Percentiles rank a stretch among this genome's conserved stretches.
Conservation (phyloP, 306 rosid species). For the Begonia masoniana region DNA sequence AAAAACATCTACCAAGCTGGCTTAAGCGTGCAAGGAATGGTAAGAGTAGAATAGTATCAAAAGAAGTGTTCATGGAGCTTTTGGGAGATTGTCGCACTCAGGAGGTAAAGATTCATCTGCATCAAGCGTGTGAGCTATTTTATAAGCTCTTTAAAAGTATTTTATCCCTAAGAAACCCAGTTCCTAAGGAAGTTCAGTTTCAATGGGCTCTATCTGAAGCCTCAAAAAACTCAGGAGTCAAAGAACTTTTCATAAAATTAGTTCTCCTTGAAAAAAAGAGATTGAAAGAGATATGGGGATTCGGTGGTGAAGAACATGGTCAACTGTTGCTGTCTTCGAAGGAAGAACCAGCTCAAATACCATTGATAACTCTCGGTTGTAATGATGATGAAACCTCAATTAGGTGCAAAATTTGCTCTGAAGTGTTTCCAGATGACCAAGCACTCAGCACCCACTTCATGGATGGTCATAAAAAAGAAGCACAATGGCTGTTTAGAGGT, state of each 20-base stretch:
- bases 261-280: conserved; percentile 72
- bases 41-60: conserved; percentile 86
- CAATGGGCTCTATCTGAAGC: conserved; percentile 98
- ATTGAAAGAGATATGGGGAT: conserved; percentile 64
- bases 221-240: conserved; percentile 50
- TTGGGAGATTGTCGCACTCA: conserved; percentile 46
- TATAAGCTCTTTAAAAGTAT: conserved; percentile 90
- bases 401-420: conserved; percentile 71
- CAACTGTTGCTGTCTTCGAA: conserved; percentile 15
- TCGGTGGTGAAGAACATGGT: conserved; percentile 42
- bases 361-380: conserved; percentile 26
- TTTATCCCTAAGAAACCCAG: conserved; percentile 76
- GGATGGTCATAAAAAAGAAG: conserved; percentile 94
- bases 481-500: conserved; percentile 97
- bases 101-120: conserved; percentile 61
- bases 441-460: conserved; percentile 84
- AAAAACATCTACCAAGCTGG: conserved; percentile 93
- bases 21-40: conserved; percentile 99
- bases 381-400: conserved; percentile 35
- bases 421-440: conserved; percentile 59
- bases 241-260: conserved; percentile 52
- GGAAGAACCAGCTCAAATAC: conserved; percentile 48
- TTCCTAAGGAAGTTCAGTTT: conserved; percentile 89
- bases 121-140: conserved; percentile 91
- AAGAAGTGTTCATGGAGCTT: conserved; percentile 86